Conservation (phyloP, 2,329 filamentous ascomycete species). For the Pseudocercospora cruenta region DNA sequence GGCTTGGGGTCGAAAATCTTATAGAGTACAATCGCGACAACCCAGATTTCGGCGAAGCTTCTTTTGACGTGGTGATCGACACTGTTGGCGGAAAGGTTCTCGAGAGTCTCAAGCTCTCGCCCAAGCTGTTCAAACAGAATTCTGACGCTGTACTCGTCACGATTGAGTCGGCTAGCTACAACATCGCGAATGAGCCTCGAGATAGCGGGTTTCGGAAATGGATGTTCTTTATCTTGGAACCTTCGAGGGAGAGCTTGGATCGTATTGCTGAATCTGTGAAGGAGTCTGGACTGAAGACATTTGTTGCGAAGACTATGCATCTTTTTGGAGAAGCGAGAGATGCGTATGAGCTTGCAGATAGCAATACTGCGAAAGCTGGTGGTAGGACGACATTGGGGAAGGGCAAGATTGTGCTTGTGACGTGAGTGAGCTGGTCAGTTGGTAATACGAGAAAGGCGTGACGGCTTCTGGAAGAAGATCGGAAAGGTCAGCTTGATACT, state of each 20-base stretch:
- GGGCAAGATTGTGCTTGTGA: background rate
- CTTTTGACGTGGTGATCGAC: conserved; percentile 18
- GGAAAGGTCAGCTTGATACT: no score
- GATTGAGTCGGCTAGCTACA: background rate
- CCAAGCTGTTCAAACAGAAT: background rate
- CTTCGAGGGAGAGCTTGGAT: background rate
- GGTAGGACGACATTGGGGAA: background rate
- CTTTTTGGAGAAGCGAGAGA: background rate
- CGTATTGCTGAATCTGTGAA: background rate
- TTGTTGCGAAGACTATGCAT: background rate
- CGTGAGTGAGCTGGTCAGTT: background rate
- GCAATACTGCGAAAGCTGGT: background rate
- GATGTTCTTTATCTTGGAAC: background rate
- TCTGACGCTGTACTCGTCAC: background rate
- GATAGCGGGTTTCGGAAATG: background rate
- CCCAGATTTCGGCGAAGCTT: background rate
- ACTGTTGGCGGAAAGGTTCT: conserved; percentile 15
- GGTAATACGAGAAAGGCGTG: background rate
- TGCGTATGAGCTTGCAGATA: background rate
- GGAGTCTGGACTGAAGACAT: background rate
- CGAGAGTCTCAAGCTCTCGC: background rate
- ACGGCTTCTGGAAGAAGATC: no score
- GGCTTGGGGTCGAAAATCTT: conserved; percentile 44
- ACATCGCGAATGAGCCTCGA: background rate
- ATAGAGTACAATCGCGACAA: conserved; percentile 41